Evolutionary conservation across 1,284 basidiomycete genomes (phyloP).

Genomic region (Paramarasmius palmivorus): DNA sequence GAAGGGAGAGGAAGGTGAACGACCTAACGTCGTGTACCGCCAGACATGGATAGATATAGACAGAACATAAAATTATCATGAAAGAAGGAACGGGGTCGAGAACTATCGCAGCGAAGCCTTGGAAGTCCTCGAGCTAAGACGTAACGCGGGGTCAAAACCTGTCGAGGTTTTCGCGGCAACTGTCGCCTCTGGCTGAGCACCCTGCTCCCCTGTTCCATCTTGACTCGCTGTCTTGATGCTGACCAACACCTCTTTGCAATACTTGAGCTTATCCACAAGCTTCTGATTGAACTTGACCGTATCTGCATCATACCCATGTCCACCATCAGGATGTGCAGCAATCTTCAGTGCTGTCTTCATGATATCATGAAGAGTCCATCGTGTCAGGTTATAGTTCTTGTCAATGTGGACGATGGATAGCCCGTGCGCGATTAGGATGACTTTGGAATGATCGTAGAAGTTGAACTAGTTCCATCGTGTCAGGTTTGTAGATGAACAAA

Average conservation of each 20-base stretch:
- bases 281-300: slow-evolving; percentile 61
- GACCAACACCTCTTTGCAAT: slow-evolving; percentile 76
- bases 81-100: background rate
- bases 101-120: slow-evolving; percentile 13
- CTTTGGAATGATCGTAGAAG: slow-evolving; percentile 96
- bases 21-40: slow-evolving; percentile 8
- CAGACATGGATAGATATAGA: no score
- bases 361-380: slow-evolving; percentile 75
- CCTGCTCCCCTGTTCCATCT: slow-evolving; percentile 5
- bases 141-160: slow-evolving; percentile 1
- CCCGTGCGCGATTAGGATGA: slow-evolving; percentile 84
- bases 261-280: slow-evolving; percentile 77
- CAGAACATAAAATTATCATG: no score
- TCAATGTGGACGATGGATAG: slow-evolving; percentile 86
- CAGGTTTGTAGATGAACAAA: slow-evolving; percentile 1
- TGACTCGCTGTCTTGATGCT: slow-evolving; percentile 53
- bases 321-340: slow-evolving; percentile 23
- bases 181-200: background rate
- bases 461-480: slow-evolving; percentile 71
- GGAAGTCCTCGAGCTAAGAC: slow-evolving; percentile 12
- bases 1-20: background rate
- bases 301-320: slow-evolving; percentile 42
- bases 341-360: slow-evolving; percentile 56
- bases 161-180: background rate
- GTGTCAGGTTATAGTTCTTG: slow-evolving; percentile 80